Percentiles rank a stretch among this genome's conserved stretches.
Evolutionary conservation across 768 basidiomycete genomes (phyloP).

Genomic region (Suillus placidus): DNA sequence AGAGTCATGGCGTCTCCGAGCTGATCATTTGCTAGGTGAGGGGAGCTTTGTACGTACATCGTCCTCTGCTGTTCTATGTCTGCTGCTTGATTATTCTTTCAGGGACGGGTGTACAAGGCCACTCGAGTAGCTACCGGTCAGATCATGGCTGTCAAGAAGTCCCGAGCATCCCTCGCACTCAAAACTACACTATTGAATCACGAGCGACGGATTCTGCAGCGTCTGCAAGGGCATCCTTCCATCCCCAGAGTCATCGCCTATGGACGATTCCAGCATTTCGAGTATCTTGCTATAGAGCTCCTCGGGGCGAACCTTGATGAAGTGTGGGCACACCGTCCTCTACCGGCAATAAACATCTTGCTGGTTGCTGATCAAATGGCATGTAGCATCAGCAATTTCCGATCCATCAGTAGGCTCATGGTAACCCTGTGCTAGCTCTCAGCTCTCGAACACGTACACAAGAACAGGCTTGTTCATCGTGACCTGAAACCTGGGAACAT

Average conservation of each 20-base stretch:
- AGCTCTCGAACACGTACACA: background rate
- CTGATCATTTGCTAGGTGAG: no score
- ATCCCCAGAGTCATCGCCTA: conserved; percentile 37
- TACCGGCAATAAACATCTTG: background rate
- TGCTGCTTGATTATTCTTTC: no score
- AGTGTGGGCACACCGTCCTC: background rate
- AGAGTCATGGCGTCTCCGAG: background rate
- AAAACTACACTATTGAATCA: conserved; percentile 24
- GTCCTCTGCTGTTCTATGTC: no score
- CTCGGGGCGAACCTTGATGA: conserved; percentile 17
- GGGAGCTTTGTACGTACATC: no score
- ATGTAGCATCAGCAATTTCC: background rate
- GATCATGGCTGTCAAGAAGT: conserved; percentile 36
- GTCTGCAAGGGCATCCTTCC: conserved; percentile 34
- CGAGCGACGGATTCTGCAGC: conserved; percentile 31
- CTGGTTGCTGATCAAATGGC: background rate
- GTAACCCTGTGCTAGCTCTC: background rate
- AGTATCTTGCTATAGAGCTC: conserved; percentile 35
- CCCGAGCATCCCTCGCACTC: conserved; percentile 31
- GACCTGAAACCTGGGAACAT: background rate
- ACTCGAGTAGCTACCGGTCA: background rate
- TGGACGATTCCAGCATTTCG: conserved; percentile 37
- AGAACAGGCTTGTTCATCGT: background rate
- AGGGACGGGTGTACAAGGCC: background rate
- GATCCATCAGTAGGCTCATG: background rate